A percentile compares a stretch with the other conserved stretches of the same genome.
Evolutionary conservation across 2,329 filamentous ascomycete species (phyloP).

Genomic region (Leptosphaerulina australis): DNA sequence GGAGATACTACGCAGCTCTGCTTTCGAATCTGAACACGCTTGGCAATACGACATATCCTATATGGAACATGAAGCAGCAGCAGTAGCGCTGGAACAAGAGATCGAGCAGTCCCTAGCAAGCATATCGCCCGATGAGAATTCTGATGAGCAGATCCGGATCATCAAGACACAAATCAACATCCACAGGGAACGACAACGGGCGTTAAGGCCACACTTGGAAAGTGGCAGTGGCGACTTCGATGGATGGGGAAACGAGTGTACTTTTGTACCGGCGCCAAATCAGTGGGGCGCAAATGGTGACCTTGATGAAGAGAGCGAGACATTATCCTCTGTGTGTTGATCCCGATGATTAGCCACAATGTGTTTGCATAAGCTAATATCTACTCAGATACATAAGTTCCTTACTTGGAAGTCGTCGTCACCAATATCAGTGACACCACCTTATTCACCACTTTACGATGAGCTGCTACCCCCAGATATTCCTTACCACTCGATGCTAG

Average conservation of each 20-base stretch:
- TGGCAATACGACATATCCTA: conserved; percentile 48
- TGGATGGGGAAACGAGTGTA: conserved; percentile 45
- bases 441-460: conserved; percentile 31
- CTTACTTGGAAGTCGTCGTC: conserved; percentile 46
- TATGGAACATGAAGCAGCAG: conserved; percentile 44
- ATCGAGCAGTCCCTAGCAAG: conserved; percentile 41
- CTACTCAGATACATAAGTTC: conserved; percentile 41
- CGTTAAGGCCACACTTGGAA: conserved; percentile 45
- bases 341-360: no score
- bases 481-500: conserved; percentile 44
- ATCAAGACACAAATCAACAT: conserved; percentile 45
- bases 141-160: conserved; percentile 44
- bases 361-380: conserved; percentile 11
- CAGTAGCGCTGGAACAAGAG: conserved; percentile 41
- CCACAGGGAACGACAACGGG: conserved; percentile 43
- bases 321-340: conserved; percentile 43
- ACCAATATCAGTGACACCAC: conserved; percentile 40
- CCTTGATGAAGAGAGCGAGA: conserved; percentile 47
- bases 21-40: conserved; percentile 47
- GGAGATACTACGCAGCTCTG: conserved; percentile 44
- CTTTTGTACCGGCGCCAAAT: conserved; percentile 47
- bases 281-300: conserved; percentile 48
- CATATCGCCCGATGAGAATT: conserved; percentile 47
- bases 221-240: conserved; percentile 46
- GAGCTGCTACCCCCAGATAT: conserved; percentile 43